Base-by-base conservation (phyloP, 441 rosid species). In the Viola pubescens region DNA sequence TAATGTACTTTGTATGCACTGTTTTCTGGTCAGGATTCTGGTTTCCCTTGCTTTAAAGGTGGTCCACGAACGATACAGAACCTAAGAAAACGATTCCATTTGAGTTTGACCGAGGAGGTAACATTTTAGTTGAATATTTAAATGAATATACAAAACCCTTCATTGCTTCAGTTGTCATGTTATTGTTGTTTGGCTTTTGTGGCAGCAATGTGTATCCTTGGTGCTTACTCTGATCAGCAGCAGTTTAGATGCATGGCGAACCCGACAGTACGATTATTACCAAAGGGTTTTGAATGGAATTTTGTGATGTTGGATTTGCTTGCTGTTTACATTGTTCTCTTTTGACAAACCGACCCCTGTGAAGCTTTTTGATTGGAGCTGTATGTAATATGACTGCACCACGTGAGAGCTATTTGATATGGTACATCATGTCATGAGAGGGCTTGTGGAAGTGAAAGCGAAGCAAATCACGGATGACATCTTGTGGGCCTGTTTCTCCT, bases 171-270 rank as follows among this genome's bases (percentile, higher is more conserved):
- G 38, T 64, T 59, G 60, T 74, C 48, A 48, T 57, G n/a, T 42
- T 43, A 14, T 51, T 4, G 47, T 37, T 64, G 51, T 52, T 67
- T 65, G 65, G 34, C 34, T 26, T 79, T 70, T 71, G 62, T 67
- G 51, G 74, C 85, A 91, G 98, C 98, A 91, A 83, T 91, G 96
- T 54, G 98, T 91, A 48, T 91, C 98, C 38, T 77, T 85, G 85
- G 96, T 91, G 80, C 95, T 91, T 11, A 86, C 96, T 57, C 83
- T 91, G 58, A 91, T 91, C 78, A 85, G 98, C 73, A 91, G 91
- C 76, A 91, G 96, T 77, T 73, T 91, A 77, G 98, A 91, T 81
- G 98, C 98, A 16, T 94, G 97, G 99, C 75, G 99, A 75, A 90
- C 99, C 6, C 79, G 99, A 57, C 97, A 94, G 50, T 94, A 94